phyloP scores from a whole-genome alignment of 2,329 filamentous ascomycete species.

The Clarireedia sp. region DNA sequence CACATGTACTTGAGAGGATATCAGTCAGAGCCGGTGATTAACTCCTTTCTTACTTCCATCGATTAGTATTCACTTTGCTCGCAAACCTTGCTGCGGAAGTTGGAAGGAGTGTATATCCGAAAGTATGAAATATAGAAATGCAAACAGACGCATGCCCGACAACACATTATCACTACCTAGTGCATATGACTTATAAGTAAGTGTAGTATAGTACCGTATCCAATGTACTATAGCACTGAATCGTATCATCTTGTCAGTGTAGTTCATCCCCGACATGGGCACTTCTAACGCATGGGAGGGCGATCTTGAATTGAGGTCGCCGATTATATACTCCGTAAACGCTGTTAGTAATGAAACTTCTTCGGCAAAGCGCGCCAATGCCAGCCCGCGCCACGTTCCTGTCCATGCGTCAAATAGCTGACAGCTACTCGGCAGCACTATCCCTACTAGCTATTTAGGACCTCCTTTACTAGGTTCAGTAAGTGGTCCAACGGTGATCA shows the following conservation, averaged over 20 bases:
- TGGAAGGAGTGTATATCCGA: not conserved
- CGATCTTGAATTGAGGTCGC: slow-evolving; percentile 2
- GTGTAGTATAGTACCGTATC: no score
- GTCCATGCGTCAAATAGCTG: no score
- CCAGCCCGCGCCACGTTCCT: no score
- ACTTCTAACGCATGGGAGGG: not conserved
- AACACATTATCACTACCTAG: not conserved
- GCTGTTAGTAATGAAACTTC: not conserved
- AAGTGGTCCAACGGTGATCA: not conserved
- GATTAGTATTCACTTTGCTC: not conserved
- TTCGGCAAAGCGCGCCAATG: not conserved
- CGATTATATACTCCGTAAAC: slow-evolving; percentile 4
- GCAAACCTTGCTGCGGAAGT: slow-evolving; percentile 1
- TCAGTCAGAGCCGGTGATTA: not conserved
- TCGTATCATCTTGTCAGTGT: no score
- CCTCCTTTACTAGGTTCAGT: not conserved
- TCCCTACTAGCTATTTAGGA: not conserved
- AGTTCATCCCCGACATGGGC: no score
- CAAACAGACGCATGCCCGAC: slow-evolving; percentile 1
- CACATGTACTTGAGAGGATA: no score
- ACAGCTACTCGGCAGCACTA: no score
- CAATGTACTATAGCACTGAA: no score
- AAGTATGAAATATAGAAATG: not conserved
- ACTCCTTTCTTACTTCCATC: not conserved
- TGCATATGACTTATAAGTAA: not conserved